Conservation (phyloP, 768 basidiomycete genomes). For the Lactarius hengduanensis region DNA sequence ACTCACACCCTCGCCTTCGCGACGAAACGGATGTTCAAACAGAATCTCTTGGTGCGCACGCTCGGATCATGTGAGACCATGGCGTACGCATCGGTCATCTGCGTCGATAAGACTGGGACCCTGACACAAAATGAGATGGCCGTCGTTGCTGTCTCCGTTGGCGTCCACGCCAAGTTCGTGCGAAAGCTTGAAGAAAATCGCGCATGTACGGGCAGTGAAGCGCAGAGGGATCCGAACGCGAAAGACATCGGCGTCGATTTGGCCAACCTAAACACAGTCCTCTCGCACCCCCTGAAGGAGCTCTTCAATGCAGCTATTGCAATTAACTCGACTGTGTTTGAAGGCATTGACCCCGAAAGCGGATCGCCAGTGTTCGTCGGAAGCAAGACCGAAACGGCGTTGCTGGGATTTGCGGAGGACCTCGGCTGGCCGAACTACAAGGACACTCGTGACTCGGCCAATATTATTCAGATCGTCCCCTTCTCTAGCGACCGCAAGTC, state of each 20-base stretch:
- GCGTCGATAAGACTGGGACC: slow-evolving; percentile 96
- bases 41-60: too few species aligned
- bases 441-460: slow-evolving; percentile 56
- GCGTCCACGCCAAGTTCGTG: slow-evolving; percentile 93
- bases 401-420: slow-evolving; percentile 84
- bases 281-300: slow-evolving; percentile 57
- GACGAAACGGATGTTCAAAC: too few species aligned
- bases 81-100: slow-evolving; percentile 95
- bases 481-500: slow-evolving; percentile 93
- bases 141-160: slow-evolving; percentile 93
- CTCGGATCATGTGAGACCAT: slow-evolving; percentile 65
- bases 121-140: slow-evolving; percentile 95
- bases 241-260: slow-evolving; percentile 88
- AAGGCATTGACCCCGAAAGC: slow-evolving; percentile 65
- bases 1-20: too few species aligned
- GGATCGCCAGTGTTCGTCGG: slow-evolving; percentile 71
- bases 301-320: slow-evolving; percentile 86
- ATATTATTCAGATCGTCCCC: slow-evolving; percentile 83
- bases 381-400: slow-evolving; percentile 92
- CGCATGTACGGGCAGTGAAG: slow-evolving; percentile 67
- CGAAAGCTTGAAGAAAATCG: slow-evolving; percentile 69
- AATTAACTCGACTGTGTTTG: slow-evolving; percentile 93
- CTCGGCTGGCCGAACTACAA: slow-evolving; percentile 75
- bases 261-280: slow-evolving; percentile 57
- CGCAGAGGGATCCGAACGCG: slow-evolving; percentile 40